These are phyloP conservation scores for Pythium graminicola DNA, from an alignment of 352 stramenopile genomes.

Conservation along the genomic window DNA sequence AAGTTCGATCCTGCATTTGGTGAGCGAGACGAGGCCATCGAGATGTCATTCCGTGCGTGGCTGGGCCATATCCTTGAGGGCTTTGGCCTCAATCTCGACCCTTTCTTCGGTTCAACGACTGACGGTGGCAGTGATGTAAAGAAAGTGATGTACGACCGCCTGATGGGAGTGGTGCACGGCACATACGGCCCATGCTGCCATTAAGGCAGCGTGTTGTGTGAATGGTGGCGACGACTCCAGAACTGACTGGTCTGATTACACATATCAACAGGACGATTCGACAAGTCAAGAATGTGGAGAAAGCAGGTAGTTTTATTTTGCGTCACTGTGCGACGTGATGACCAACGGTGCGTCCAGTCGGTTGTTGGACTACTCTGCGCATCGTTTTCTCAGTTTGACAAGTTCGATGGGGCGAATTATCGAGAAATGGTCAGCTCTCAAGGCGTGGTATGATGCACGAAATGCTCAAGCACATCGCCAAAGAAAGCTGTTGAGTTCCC, in stretches of 20 bases:
- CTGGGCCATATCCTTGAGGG: slow-evolving; percentile 7
- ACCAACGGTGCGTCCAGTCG: neutral
- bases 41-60: slow-evolving; percentile 4
- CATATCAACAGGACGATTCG: neutral
- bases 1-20: slow-evolving; percentile 8
- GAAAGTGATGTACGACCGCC: slow-evolving; percentile 4
- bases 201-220: slow-evolving; percentile 8
- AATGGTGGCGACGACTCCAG: neutral
- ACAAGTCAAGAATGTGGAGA: neutral
- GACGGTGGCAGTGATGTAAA: slow-evolving; percentile 16
- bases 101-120: slow-evolving; percentile 7
- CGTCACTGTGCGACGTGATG: neutral
- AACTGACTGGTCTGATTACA: neutral
- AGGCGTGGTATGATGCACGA: slow-evolving; percentile 1
- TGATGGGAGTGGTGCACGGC: slow-evolving; percentile 18
- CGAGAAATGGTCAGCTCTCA: neutral
- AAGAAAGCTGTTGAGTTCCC: neutral
- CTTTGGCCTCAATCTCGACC: neutral
- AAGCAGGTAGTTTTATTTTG: neutral
- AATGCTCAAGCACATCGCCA: neutral
- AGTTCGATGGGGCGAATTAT: slow-evolving; percentile 1
- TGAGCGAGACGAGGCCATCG: slow-evolving; percentile 5
- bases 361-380: neutral
- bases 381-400: slow-evolving; percentile 7
- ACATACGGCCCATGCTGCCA: slow-evolving; percentile 10